Evolutionary conservation across 1,284 basidiomycete species (phyloP).

Genomic region (Schizophyllum amplum): DNA sequence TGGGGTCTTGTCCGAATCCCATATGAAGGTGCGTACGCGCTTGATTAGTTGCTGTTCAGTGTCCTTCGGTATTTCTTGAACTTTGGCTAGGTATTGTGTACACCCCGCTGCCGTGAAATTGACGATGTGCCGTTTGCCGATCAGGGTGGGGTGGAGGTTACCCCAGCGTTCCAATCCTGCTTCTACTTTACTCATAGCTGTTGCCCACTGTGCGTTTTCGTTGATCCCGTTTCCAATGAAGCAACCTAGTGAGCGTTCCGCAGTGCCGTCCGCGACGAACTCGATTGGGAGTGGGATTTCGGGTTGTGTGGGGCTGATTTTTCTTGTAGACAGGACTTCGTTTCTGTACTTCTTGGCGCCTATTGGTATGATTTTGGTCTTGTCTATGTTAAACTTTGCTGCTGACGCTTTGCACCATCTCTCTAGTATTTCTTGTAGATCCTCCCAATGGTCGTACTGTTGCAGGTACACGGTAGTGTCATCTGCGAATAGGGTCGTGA

Average conservation of each 20-base stretch:
- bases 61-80: constrained; percentile 15
- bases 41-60: constrained; percentile 2
- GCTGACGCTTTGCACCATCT: constrained; percentile 16
- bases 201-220: constrained; percentile 3
- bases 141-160: constrained; percentile 6
- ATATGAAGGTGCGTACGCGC: constrained; percentile 2
- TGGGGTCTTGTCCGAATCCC: neutral
- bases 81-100: constrained; percentile 14
- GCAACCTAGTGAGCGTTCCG: constrained; percentile 10
- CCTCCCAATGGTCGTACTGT: constrained; percentile 8
- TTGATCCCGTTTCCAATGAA: constrained; percentile 10
- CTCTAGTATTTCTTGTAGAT: constrained; percentile 9
- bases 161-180: constrained; percentile 4
- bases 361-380: constrained; percentile 16
- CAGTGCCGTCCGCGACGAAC: constrained; percentile 5
- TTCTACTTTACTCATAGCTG: constrained; percentile 5
- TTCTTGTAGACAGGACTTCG: neutral
- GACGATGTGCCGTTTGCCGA: constrained; percentile 6
- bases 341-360: constrained; percentile 7
- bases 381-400: constrained; percentile 17
- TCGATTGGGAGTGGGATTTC: constrained; percentile 10
- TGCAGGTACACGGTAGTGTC: constrained; percentile 13
- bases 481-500: constrained; percentile 14
- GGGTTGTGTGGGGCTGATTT: neutral
- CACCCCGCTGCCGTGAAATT: constrained; percentile 5